Conservation (phyloP, 345 rosid genomes). For the Populus simonii region DNA sequence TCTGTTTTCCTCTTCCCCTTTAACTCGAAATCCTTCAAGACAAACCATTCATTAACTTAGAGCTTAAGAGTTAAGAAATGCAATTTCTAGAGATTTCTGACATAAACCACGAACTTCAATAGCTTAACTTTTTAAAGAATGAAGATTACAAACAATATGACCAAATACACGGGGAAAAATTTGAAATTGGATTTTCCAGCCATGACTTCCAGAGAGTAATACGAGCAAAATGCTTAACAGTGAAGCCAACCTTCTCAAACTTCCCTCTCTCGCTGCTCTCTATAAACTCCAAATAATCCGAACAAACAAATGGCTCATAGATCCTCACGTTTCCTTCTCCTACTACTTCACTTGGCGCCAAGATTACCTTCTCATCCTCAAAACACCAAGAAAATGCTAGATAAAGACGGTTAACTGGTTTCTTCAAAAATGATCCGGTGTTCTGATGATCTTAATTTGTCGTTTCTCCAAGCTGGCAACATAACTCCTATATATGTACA, state of each 20-base stretch:
- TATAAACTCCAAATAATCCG: conserved; percentile 39
- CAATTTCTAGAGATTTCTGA: not conserved
- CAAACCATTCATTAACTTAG: not conserved
- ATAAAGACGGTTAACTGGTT: conserved; percentile 25
- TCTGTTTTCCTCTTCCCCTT: not conserved
- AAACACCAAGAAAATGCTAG: conserved; percentile 47
- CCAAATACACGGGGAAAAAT: not conserved
- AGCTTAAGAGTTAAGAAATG: too few relatives aligned
- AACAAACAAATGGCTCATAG: conserved; percentile 38
- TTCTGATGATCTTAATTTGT: conserved; percentile 34
- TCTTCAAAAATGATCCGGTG: conserved; percentile 34
- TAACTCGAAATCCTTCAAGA: not conserved
- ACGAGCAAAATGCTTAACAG: conserved; percentile 46
- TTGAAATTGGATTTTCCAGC: not conserved
- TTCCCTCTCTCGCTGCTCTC: conserved; percentile 34
- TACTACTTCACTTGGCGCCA: conserved; percentile 34
- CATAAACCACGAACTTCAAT: not conserved
- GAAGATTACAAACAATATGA: not conserved
- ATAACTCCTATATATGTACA: conserved; percentile 26
- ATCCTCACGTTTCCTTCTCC: conserved; percentile 21
- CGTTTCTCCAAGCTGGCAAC: conserved; percentile 50
- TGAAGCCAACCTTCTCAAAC: conserved; percentile 44
- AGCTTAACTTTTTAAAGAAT: not conserved
- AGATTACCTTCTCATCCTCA: conserved; percentile 36
- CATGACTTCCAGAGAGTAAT: not conserved